Percentiles rank a stretch among this genome's conserved stretches.
These are phyloP conservation scores for Drosera capensis DNA, from an alignment of 148 eudicot species.

Conservation along the genomic window DNA sequence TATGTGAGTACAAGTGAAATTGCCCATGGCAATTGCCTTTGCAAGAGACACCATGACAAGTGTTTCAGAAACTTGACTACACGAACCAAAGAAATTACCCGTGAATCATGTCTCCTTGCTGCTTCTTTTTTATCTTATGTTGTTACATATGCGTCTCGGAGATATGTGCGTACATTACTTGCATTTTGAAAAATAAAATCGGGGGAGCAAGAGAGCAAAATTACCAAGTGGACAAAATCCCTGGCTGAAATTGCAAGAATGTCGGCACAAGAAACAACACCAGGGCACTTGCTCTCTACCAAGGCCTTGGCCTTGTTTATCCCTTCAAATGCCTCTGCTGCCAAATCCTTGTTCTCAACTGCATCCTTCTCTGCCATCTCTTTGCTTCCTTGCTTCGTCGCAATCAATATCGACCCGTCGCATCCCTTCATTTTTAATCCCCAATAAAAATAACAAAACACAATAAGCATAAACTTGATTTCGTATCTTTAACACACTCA, in stretches of 20 bases:
- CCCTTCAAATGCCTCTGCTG: conserved; percentile 52
- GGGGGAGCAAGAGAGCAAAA: not conserved
- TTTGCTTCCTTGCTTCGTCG: conserved; percentile 42
- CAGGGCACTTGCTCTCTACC: conserved; percentile 79
- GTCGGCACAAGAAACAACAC: conserved; percentile 85
- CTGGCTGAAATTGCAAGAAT: conserved; percentile 71
- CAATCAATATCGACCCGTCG: conserved; percentile 68
- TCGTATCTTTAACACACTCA: too few relatives aligned
- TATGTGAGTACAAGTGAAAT: too few relatives aligned
- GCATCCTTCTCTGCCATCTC: conserved; percentile 62
- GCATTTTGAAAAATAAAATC: not conserved
- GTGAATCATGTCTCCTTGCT: too few relatives aligned
- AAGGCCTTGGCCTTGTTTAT: conserved; percentile 51
- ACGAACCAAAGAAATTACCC: too few relatives aligned
- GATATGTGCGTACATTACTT: not conserved
- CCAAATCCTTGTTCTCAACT: conserved; percentile 52
- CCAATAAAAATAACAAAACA: not conserved
- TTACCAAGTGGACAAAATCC: conserved; percentile 74
- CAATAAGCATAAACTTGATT: too few relatives aligned
- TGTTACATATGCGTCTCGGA: too few relatives aligned
- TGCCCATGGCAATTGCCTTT: too few relatives aligned
- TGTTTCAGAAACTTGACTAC: too few relatives aligned
- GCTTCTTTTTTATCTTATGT: too few relatives aligned
- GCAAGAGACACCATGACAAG: too few relatives aligned
- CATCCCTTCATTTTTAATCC: conserved; percentile 40